These are phyloP conservation scores for Aspergillus nanangensis DNA, from an alignment of 495 filamentous ascomycete species.

Conservation along the genomic window DNA sequence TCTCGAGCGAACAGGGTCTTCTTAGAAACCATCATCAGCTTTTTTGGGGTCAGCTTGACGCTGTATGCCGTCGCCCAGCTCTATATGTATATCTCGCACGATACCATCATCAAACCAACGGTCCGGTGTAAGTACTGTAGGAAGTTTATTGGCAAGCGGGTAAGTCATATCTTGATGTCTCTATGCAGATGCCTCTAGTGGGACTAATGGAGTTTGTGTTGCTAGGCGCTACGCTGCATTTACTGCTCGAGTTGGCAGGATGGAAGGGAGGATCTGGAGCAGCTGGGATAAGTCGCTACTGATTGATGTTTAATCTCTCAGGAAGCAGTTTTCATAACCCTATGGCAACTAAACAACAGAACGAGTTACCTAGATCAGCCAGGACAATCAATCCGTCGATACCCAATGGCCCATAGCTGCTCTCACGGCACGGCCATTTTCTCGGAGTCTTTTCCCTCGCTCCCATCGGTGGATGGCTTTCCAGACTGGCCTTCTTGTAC, in stretches of 20 bases:
- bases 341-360: too few relatives aligned
- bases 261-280: constrained; percentile 57
- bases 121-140: constrained; percentile 70
- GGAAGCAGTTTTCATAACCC: too few relatives aligned
- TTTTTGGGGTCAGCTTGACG: constrained; percentile 59
- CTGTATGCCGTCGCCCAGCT: constrained; percentile 63
- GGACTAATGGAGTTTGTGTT: too few relatives aligned
- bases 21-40: constrained; percentile 61
- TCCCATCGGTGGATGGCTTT: too few relatives aligned
- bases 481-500: too few relatives aligned
- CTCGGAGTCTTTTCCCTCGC: too few relatives aligned
- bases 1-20: constrained; percentile 62
- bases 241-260: constrained; percentile 77
- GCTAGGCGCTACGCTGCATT: constrained; percentile 60
- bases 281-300: background rate
- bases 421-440: too few relatives aligned
- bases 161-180: constrained; percentile 22
- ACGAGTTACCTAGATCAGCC: too few relatives aligned
- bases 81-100: constrained; percentile 56
- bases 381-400: too few relatives aligned
- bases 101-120: constrained; percentile 66
- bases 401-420: too few relatives aligned
- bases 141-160: constrained; percentile 62
- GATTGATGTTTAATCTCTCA: too few relatives aligned
- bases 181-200: too few relatives aligned